A percentile compares a stretch with the other conserved stretches of the same genome.
Conservation (phyloP, 345 rosid species). For the Physaria fendleri region DNA sequence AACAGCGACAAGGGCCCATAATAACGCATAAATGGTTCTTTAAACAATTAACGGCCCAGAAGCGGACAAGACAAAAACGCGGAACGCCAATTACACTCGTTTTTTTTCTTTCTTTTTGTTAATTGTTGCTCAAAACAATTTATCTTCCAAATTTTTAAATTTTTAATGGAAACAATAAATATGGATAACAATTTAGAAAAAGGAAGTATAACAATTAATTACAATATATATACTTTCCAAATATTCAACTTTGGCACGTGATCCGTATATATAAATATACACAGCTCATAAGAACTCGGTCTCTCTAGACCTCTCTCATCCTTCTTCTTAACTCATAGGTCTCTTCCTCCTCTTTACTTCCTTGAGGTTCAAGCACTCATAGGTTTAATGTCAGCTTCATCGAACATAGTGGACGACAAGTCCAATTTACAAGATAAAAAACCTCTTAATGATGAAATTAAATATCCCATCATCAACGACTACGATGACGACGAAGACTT, state of each 20-base stretch:
- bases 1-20: no score
- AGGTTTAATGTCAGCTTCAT: slow-evolving; percentile 2
- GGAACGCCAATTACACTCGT: no score
- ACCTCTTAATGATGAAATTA: background rate
- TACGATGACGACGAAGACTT: slow-evolving; percentile 1
- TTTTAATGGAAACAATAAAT: no score
- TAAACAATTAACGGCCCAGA: no score
- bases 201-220: slow-evolving; percentile 6
- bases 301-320: background rate
- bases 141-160: no score
- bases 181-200: background rate
- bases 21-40: no score
- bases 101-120: no score
- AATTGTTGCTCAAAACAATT: no score
- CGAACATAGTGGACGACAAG: background rate
- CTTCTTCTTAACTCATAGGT: slow-evolving; percentile 17
- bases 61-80: no score
- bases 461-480: background rate
- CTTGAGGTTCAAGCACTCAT: slow-evolving; percentile 1
- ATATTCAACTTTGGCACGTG: slow-evolving; percentile 1
- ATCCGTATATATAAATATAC: slow-evolving; percentile 1
- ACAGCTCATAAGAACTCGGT: slow-evolving; percentile 15
- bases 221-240: slow-evolving; percentile 15
- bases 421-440: background rate
- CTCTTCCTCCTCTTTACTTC: background rate